Evolutionary conservation across 1,284 basidiomycete genomes (phyloP).

Genomic region (Naganishia liquefaciens): DNA sequence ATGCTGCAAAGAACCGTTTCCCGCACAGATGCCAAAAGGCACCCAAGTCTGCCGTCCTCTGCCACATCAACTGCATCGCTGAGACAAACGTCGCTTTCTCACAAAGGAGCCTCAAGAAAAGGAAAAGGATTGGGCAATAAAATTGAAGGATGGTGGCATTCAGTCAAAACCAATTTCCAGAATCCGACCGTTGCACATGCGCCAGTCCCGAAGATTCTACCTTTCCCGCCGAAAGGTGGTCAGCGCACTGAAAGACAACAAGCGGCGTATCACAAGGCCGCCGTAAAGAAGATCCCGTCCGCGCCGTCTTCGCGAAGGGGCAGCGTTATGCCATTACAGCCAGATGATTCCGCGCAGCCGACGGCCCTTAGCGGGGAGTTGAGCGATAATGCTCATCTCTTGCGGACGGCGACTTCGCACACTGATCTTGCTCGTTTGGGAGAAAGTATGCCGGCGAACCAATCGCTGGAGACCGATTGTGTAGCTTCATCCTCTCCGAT

Average conservation of each 20-base stretch:
- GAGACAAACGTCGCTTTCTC: conserved; percentile 22
- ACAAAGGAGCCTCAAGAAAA: conserved; percentile 36
- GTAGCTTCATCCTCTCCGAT: neutral
- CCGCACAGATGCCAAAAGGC: neutral
- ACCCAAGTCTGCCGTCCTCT: neutral
- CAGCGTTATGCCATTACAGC: conserved; percentile 8
- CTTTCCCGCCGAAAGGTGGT: conserved; percentile 11
- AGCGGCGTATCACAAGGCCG: neutral
- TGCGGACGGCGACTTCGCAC: conserved; percentile 27
- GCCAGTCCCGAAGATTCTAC: conserved; percentile 13
- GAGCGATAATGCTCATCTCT: neutral
- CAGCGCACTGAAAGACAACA: neutral
- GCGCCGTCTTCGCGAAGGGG: conserved; percentile 32
- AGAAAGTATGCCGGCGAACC: neutral
- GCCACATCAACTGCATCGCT: neutral
- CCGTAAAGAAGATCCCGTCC: conserved; percentile 27
- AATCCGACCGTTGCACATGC: neutral
- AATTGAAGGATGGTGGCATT: conserved; percentile 57
- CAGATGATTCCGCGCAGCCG: neutral
- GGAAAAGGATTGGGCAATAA: conserved; percentile 54
- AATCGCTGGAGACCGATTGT: neutral
- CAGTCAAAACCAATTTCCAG: conserved; percentile 54
- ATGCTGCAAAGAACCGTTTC: neutral
- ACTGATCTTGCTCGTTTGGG: conserved; percentile 18
- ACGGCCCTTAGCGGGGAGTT: neutral